These are phyloP conservation scores for Kodamaea fungicola DNA, from an alignment of 1,139 yeast species.

Conservation along the genomic window DNA sequence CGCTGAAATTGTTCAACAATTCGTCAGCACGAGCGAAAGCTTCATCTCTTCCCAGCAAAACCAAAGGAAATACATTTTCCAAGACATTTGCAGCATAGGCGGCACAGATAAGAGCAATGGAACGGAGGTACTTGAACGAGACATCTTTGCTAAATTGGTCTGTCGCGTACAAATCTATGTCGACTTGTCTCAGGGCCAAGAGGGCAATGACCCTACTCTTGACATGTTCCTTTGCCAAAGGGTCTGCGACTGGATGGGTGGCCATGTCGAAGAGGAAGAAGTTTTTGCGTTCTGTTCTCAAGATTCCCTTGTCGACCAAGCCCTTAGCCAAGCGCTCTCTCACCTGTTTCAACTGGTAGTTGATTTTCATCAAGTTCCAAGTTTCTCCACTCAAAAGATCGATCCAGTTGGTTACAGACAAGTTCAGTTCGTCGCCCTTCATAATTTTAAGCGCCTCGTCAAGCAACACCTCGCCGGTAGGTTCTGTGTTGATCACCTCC, in stretches of 20 bases:
- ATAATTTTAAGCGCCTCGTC: conserved; percentile 92
- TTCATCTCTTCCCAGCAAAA: conserved; percentile 87
- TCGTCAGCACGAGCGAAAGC: conserved; percentile 95
- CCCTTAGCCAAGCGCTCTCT: conserved; percentile 97
- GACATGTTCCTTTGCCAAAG: conserved; percentile 74
- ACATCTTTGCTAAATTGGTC: conserved; percentile 68
- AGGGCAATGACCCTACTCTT: conserved; percentile 68
- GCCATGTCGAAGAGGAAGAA: conserved; percentile 97
- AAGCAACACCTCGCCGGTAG: conserved; percentile 91
- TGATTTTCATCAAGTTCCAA: conserved; percentile 93
- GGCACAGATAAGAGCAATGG: conserved; percentile 81
- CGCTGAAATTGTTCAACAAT: conserved; percentile 73
- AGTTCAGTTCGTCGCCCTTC: conserved; percentile 76
- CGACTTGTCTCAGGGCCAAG: conserved; percentile 67
- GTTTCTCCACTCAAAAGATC: conserved; percentile 94
- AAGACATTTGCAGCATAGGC: conserved; percentile 95
- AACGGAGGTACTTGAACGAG: conserved; percentile 68
- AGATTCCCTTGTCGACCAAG: conserved; percentile 93
- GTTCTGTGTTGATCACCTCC: conserved; percentile 79
- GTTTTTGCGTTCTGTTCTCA: conserved; percentile 93
- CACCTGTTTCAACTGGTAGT: conserved; percentile 94
- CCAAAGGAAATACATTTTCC: conserved; percentile 80
- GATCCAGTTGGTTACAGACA: conserved; percentile 89
- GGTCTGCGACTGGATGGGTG: conserved; percentile 93
- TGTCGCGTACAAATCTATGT: conserved; percentile 45